These are phyloP conservation scores for Penstemon newberryi DNA, from an alignment of 257 asterid genomes.

Conservation along the genomic window DNA sequence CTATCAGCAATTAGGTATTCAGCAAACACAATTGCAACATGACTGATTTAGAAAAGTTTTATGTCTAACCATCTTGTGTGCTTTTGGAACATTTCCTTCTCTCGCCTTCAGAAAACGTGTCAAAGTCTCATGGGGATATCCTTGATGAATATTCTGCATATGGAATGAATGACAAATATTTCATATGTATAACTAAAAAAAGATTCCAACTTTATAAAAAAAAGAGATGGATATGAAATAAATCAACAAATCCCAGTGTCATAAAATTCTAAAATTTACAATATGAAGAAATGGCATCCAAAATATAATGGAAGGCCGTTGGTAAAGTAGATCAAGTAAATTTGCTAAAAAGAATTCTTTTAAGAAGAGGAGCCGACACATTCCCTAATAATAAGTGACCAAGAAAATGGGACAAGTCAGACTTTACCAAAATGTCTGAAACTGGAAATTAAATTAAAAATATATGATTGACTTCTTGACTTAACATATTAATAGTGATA, in stretches of 20 bases:
- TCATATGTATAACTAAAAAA: not conserved
- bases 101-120: conserved; percentile 68
- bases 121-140: conserved; percentile 57
- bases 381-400: conserved; percentile 12
- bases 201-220: not conserved
- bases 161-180: conserved; percentile 20
- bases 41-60: conserved; percentile 1
- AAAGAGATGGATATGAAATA: not conserved
- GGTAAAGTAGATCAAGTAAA: not conserved
- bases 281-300: not conserved
- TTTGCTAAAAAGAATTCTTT: not conserved
- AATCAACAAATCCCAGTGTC: not conserved
- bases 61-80: conserved; percentile 62
- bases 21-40: conserved; percentile 2
- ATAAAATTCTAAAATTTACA: not conserved
- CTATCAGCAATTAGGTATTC: conserved; percentile 23
- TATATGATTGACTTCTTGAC: not conserved
- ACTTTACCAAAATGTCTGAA: too few relatives aligned
- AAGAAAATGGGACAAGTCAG: conserved; percentile 2
- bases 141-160: conserved; percentile 69
- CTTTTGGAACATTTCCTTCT: conserved; percentile 65
- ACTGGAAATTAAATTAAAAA: too few relatives aligned
- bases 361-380: conserved; percentile 10
- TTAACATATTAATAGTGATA: conserved; percentile 11
- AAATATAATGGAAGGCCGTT: not conserved